Percentiles rank a stretch among this genome's conserved stretches.
Evolutionary conservation across 2,329 filamentous ascomycete species (phyloP).

Genomic region (Sphaerulina populicola): DNA sequence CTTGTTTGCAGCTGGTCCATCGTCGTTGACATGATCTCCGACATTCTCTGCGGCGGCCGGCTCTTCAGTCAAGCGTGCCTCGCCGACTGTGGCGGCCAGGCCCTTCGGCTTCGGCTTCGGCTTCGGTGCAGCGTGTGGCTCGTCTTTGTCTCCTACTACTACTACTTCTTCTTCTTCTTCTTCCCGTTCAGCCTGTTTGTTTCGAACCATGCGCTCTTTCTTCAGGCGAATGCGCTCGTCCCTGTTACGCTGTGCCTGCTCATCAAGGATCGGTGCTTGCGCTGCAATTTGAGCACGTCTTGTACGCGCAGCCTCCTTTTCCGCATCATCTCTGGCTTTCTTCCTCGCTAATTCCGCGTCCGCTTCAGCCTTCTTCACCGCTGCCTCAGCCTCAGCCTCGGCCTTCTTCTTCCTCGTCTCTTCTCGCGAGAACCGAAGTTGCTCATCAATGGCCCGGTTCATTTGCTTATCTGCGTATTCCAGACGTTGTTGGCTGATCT

Average conservation of each 20-base stretch:
- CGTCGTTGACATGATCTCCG: neutral
- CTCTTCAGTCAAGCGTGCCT: neutral
- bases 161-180: too few relatives aligned
- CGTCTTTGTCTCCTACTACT: neutral
- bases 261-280: neutral
- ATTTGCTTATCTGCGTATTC: neutral
- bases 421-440: neutral
- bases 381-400: neutral
- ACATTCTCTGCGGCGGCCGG: neutral
- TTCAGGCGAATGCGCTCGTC: slow-evolving; percentile 13
- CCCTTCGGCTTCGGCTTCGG: neutral
- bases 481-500: neutral
- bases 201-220: slow-evolving; percentile 11
- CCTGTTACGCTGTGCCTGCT: neutral
- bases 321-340: slow-evolving; percentile 1
- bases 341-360: neutral
- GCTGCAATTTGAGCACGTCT: neutral
- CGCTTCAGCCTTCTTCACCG: neutral
- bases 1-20: neutral
- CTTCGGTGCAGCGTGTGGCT: neutral
- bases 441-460: neutral
- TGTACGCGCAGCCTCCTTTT: neutral
- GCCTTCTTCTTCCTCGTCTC: neutral
- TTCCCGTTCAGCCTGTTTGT: slow-evolving; percentile 7
- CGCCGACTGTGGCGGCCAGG: neutral